Percentiles rank a stretch among this genome's conserved stretches.
Conservation (phyloP, 192 early-diverging fungal genomes). For the Backusella morwellensis region DNA sequence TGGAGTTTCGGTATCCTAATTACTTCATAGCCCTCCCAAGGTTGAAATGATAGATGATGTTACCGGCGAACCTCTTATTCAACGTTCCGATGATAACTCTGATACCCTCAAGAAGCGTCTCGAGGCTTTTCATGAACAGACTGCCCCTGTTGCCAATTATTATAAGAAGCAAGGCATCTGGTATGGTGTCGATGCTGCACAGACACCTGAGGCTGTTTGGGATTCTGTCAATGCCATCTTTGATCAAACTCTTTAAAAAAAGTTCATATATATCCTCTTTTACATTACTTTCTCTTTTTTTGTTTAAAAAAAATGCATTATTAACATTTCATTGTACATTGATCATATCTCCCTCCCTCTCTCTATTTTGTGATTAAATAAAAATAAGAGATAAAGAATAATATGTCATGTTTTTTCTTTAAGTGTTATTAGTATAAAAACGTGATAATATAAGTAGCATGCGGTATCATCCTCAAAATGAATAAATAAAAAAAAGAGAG, state of each 20-base stretch:
- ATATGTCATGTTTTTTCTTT: no score
- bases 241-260: constrained; percentile 42
- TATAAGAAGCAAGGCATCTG: constrained; percentile 94
- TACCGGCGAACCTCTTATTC: constrained; percentile 96
- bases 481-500: no score
- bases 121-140: constrained; percentile 79
- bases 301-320: neutral
- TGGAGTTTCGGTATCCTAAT: neutral
- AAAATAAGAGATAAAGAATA: neutral
- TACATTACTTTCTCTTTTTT: neutral
- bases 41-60: constrained; percentile 88
- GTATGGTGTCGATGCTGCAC: constrained; percentile 89
- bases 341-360: neutral
- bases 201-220: constrained; percentile 89
- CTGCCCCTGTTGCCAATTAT: constrained; percentile 80
- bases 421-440: no score
- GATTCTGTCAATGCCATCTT: constrained; percentile 87
- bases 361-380: neutral
- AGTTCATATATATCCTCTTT: neutral
- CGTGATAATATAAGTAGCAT: no score
- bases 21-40: constrained; percentile 77
- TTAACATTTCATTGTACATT: neutral
- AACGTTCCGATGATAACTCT: constrained; percentile 97
- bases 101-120: constrained; percentile 91
- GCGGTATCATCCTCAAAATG: no score